Evolutionary conservation across 116 monocot species (phyloP), one percentile per base, ranked within the genome.

Genomic region (Trichopus zeylanicus): DNA sequence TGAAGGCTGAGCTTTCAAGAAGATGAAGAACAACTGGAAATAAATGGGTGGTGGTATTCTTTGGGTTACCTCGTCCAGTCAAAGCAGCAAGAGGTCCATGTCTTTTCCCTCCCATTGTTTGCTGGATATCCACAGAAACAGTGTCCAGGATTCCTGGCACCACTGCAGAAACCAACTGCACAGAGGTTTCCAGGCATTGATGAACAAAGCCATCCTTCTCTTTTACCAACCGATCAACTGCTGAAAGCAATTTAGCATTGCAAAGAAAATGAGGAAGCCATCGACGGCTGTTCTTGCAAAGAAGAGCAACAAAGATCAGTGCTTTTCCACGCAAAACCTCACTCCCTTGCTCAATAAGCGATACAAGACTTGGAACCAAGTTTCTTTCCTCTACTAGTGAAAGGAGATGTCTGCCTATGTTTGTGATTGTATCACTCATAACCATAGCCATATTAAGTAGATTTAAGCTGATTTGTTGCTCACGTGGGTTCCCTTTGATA

Each of bases 21-120:
- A 97, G 91, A 77, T 97, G 91, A 61, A 97, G 70, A 66, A 91
- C 56, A 62, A 88, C 84, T 5, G 81, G 84, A 75, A 91, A 91
- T 27, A 84, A 57, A 73, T 81, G 79, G 35, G 74, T 58, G 31
- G 68, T 91, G 72, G 42, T 16, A 15, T 61, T 73, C 61, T 81
- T 97, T 32, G 77, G 67, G 62, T 84, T 87, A 53, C 61, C 65
- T 52, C 95, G 71, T 48, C 67, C 81, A 33, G 74, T 64, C 24
- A 80, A 35, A 63, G 73, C 54, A 70, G 66, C 55, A 29, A 80
- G 28, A 10, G 76, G 51, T 15, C 80, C 86, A 71, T 78, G 91
- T 11, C 91, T 75, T 37, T 76, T 97, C 24, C 87, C 78, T 53
- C 77, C 84, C 53, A 87, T 73, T 67, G 85, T 78, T 52, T 84